These are phyloP conservation scores for Dothistroma septosporum DNA, from an alignment of 2,329 filamentous ascomycete genomes.

Conservation along the genomic window DNA sequence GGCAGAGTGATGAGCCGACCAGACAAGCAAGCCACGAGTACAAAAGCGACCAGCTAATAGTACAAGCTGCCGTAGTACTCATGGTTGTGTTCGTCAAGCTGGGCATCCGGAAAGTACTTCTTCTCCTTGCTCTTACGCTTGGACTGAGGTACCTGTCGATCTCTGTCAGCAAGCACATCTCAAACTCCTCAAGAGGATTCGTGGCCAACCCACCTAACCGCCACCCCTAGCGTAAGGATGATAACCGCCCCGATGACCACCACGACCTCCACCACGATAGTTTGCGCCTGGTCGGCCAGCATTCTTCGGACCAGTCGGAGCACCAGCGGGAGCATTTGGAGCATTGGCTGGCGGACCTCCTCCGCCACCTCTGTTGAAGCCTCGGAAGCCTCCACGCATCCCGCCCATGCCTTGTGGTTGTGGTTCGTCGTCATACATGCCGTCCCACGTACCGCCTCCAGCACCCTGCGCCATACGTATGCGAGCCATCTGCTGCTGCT, in stretches of 20 bases:
- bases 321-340: constrained; percentile 64
- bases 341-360: constrained; percentile 40
- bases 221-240: constrained; percentile 65
- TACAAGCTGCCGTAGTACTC: neutral
- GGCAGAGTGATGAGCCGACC: too few species aligned
- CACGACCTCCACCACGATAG: constrained; percentile 83
- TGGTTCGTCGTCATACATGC: constrained; percentile 95
- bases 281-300: constrained; percentile 86
- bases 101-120: neutral
- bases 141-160: constrained; percentile 1
- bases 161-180: neutral
- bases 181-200: neutral
- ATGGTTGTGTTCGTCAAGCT: neutral
- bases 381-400: constrained; percentile 30
- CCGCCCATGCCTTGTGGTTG: constrained; percentile 64
- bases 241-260: constrained; percentile 63
- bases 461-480: constrained; percentile 41
- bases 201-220: constrained; percentile 13
- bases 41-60: neutral
- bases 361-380: constrained; percentile 43
- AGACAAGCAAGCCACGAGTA: neutral
- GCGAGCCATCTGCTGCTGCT: constrained; percentile 61
- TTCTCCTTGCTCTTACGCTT: neutral
- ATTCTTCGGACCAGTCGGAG: constrained; percentile 94
- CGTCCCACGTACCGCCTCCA: constrained; percentile 72